A percentile compares a stretch with the other conserved stretches of the same genome.
phyloP scores from a whole-genome alignment of 2,329 filamentous ascomycete species.

The Penicillium sclerotiorum region DNA sequence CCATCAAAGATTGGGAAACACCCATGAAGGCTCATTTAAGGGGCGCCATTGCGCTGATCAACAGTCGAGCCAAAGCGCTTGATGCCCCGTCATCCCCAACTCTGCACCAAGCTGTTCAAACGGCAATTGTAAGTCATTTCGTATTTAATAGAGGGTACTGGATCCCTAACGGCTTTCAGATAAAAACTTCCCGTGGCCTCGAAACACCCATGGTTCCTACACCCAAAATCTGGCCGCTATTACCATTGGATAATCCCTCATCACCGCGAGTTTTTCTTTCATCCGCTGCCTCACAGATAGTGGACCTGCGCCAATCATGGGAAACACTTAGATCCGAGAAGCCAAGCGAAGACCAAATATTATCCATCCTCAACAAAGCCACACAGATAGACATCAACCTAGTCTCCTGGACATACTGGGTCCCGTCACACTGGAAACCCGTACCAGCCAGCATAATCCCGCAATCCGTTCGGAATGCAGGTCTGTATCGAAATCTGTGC shows the following conservation, averaged over 20 bases:
- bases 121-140: slow-evolving; percentile 26
- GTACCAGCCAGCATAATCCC: slow-evolving; percentile 27
- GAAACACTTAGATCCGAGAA: slow-evolving; percentile 9
- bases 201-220: slow-evolving; percentile 24
- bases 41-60: slow-evolving; percentile 34
- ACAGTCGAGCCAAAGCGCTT: slow-evolving; percentile 20
- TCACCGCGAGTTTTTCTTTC: slow-evolving; percentile 24
- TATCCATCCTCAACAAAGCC: slow-evolving; percentile 22
- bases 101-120: slow-evolving; percentile 27
- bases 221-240: slow-evolving; percentile 27
- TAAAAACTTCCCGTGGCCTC: slow-evolving; percentile 25
- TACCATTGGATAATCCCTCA: slow-evolving; percentile 13
- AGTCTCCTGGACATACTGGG: slow-evolving; percentile 24
- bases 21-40: slow-evolving; percentile 30
- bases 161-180: too few relatives aligned
- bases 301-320: slow-evolving; percentile 28
- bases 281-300: slow-evolving; percentile 24
- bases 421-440: slow-evolving; percentile 29
- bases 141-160: too few relatives aligned
- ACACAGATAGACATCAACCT: slow-evolving; percentile 25
- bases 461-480: slow-evolving; percentile 28
- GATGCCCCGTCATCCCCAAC: slow-evolving; percentile 16
- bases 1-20: slow-evolving; percentile 25
- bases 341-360: slow-evolving; percentile 9
- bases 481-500: slow-evolving; percentile 28